phyloP scores from a whole-genome alignment of 768 basidiomycete species.

The Leucosporidium yakuticum region DNA sequence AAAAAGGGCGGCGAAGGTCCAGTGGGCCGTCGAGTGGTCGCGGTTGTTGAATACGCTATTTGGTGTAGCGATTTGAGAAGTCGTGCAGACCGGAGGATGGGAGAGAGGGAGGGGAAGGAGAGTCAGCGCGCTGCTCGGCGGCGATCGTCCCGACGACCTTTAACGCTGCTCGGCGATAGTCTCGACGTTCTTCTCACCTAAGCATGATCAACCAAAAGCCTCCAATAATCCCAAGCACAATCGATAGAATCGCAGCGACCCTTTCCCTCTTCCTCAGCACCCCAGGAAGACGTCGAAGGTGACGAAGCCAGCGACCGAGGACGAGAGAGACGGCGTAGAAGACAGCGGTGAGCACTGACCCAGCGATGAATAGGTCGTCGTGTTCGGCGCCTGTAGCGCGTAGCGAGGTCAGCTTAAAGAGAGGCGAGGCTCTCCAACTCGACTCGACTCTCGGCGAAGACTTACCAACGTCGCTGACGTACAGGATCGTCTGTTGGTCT shows the following conservation, averaged over 20 bases:
- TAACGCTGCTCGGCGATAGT: background rate
- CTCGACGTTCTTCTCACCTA: constrained; percentile 7
- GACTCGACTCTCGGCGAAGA: too few species aligned
- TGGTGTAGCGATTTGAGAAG: too few species aligned
- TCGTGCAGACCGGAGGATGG: too few species aligned
- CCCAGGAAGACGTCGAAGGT: constrained; percentile 45
- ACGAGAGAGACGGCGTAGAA: constrained; percentile 44
- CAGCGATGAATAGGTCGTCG: constrained; percentile 38
- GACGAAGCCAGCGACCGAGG: constrained; percentile 45
- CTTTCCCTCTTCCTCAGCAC: constrained; percentile 40
- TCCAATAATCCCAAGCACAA: constrained; percentile 43
- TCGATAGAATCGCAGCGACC: constrained; percentile 43
- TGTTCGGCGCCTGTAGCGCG: too few species aligned
- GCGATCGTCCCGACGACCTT: background rate
- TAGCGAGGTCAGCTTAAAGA: too few species aligned
- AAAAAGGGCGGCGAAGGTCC: constrained; percentile 41
- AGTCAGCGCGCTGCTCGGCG: background rate
- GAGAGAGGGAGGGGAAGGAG: background rate
- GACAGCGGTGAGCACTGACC: constrained; percentile 32
- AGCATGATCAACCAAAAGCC: constrained; percentile 42
- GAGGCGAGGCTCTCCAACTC: too few species aligned
- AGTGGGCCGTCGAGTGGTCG: constrained; percentile 32
- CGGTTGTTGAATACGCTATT: constrained; percentile 40
- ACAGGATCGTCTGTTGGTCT: too few species aligned
- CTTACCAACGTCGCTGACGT: too few species aligned